phyloP scores from a whole-genome alignment of 2,329 filamentous ascomycete species.

The Verticillium klebahnii region DNA sequence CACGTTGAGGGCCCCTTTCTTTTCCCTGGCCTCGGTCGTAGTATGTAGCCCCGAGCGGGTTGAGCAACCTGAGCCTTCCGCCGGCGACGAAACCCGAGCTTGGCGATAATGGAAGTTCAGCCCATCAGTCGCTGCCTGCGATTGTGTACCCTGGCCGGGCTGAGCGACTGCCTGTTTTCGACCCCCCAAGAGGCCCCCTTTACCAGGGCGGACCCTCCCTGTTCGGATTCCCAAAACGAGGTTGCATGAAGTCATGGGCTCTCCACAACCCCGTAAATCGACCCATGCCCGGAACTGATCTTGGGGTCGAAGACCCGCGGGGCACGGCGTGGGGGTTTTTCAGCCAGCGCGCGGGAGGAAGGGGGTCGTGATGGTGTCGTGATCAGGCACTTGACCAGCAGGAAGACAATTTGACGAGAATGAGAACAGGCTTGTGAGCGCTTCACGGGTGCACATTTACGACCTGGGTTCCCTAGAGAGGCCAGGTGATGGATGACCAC shows the following conservation, averaged over 20 bases:
- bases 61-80: not conserved
- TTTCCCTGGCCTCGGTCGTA: not conserved
- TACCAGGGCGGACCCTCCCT: not conserved
- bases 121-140: not conserved
- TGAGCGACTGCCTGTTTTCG: not conserved
- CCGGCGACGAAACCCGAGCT: not conserved
- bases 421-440: not conserved
- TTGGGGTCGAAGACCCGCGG: not conserved
- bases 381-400: not conserved
- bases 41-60: not conserved
- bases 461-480: not conserved
- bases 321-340: not conserved
- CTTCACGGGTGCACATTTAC: not conserved
- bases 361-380: not conserved
- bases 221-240: slow-evolving; percentile 4
- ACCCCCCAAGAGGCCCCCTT: not conserved
- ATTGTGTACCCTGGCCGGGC: not conserved
- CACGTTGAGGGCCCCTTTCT: not conserved
- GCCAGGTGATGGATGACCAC: not conserved
- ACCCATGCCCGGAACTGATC: not conserved
- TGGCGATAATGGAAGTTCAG: not conserved
- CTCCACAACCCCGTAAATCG: slow-evolving; percentile 14
- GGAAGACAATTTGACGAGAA: not conserved
- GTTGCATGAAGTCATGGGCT: slow-evolving; percentile 10
- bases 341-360: not conserved